phyloP scores from a whole-genome alignment of 2,329 filamentous ascomycete genomes.

The Cephalotrichum gorgonifer region DNA sequence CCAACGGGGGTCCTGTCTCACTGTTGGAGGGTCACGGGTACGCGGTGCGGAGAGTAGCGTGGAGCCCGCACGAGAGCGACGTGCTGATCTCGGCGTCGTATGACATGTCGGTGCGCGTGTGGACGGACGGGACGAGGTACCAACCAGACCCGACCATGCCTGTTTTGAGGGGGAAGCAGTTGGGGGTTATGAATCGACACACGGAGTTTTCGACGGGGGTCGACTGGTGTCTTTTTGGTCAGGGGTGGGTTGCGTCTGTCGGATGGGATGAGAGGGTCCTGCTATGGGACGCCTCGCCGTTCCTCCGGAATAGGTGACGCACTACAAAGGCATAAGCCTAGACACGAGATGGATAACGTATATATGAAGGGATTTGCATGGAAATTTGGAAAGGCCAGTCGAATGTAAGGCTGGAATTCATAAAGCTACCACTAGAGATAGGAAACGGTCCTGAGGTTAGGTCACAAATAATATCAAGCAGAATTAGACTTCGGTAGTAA shows the following conservation, averaged over 20 bases:
- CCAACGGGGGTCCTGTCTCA: constrained; percentile 59
- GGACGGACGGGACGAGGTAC: constrained; percentile 61
- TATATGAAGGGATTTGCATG: background rate
- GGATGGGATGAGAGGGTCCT: constrained; percentile 90
- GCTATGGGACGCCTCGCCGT: constrained; percentile 74
- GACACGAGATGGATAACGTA: background rate
- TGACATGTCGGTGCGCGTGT: constrained; percentile 94
- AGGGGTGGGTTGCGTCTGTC: constrained; percentile 87
- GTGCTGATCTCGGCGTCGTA: constrained; percentile 84
- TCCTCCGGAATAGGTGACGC: constrained; percentile 14
- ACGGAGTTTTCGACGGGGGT: constrained; percentile 95
- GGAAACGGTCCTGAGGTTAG: no score
- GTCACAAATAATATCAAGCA: no score
- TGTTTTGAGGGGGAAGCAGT: constrained; percentile 51
- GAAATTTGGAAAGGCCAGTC: no score
- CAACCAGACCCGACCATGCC: constrained; percentile 22
- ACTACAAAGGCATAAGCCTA: constrained; percentile 11
- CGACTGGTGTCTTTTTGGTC: constrained; percentile 96
- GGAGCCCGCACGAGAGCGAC: constrained; percentile 90
- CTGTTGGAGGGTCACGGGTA: constrained; percentile 82
- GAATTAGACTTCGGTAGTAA: no score
- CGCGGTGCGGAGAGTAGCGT: constrained; percentile 73
- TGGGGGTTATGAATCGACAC: constrained; percentile 83
- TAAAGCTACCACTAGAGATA: no score
- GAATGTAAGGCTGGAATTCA: no score